phyloP scores from a whole-genome alignment of 2,329 filamentous ascomycete genomes.

The Fusarium bulbicola region DNA sequence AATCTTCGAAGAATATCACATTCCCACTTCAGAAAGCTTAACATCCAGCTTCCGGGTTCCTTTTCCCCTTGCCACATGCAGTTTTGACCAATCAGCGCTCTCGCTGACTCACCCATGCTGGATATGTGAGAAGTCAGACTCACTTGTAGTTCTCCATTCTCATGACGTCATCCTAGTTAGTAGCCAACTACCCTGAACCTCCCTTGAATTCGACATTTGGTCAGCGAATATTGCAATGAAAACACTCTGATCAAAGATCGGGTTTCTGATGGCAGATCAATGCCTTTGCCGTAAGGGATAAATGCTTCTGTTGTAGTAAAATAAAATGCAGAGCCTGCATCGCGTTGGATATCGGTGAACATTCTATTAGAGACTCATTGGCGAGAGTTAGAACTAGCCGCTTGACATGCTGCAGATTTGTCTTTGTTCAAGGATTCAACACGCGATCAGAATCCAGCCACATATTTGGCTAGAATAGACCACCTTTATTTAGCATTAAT shows the following conservation, averaged over 20 bases:
- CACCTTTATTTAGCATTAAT: rapidly evolving
- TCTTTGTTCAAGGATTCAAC: too few relatives aligned
- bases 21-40: neutral
- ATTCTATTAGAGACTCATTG: too few relatives aligned
- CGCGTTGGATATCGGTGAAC: too few relatives aligned
- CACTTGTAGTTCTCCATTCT: rapidly evolving
- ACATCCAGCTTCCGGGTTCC: neutral
- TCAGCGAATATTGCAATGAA: too few relatives aligned
- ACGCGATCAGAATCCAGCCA: too few relatives aligned
- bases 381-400: too few relatives aligned
- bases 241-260: too few relatives aligned
- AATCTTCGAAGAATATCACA: constrained; percentile 18
- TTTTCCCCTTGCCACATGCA: rapidly evolving
- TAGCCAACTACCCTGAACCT: neutral
- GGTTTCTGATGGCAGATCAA: rapidly evolving
- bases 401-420: too few relatives aligned
- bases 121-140: rapidly evolving
- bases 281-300: rapidly evolving
- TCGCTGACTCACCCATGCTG: neutral
- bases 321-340: too few relatives aligned
- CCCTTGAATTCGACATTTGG: rapidly evolving
- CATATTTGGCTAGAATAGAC: too few relatives aligned
- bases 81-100: rapidly evolving
- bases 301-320: too few relatives aligned
- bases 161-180: rapidly evolving